Conservation (phyloP, 352 stramenopile genomes). For the Saprolegnia parasitica region DNA sequence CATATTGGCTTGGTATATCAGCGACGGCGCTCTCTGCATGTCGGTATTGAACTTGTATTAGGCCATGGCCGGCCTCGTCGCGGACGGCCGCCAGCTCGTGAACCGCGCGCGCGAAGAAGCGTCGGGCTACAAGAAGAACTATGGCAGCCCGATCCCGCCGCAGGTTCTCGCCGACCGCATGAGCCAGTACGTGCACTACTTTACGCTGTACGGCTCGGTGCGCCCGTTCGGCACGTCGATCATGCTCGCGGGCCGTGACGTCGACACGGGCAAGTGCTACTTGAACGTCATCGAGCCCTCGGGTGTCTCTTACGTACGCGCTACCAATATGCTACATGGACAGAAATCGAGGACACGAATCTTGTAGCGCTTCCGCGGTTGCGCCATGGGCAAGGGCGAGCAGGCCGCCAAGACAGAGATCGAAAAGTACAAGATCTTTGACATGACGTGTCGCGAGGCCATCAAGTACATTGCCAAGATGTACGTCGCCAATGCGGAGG, state of each 20-base stretch:
- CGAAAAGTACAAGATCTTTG: slow-evolving; percentile 96
- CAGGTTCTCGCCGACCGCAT: slow-evolving; percentile 92
- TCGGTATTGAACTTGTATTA: slow-evolving; percentile 26
- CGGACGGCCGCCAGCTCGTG: slow-evolving; percentile 95
- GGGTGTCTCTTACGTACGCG: slow-evolving; percentile 79
- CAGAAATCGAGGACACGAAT: not conserved
- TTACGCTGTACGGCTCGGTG: slow-evolving; percentile 96
- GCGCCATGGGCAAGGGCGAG: slow-evolving; percentile 95
- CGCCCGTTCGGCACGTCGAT: slow-evolving; percentile 95
- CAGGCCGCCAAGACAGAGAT: slow-evolving; percentile 99
- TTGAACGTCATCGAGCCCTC: slow-evolving; percentile 93
- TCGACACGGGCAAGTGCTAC: slow-evolving; percentile 84
- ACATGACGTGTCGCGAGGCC: slow-evolving; percentile 92
- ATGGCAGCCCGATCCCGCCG: slow-evolving; percentile 91
- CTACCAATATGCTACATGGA: not conserved
- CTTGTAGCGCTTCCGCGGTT: slow-evolving; percentile 94
- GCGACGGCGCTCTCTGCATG: not conserved
- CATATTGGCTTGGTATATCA: slow-evolving; percentile 81
- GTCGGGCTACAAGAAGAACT: slow-evolving; percentile 95
- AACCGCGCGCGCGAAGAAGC: slow-evolving; percentile 93
- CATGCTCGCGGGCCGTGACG: slow-evolving; percentile 95
- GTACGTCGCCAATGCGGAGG: too few relatives aligned
- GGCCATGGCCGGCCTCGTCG: slow-evolving; percentile 93
- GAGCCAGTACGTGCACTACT: slow-evolving; percentile 98
- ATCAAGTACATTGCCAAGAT: slow-evolving; percentile 99